Evolutionary conservation across 139 green algal genomes (phyloP).

Genomic region (Closterium sp.): DNA sequence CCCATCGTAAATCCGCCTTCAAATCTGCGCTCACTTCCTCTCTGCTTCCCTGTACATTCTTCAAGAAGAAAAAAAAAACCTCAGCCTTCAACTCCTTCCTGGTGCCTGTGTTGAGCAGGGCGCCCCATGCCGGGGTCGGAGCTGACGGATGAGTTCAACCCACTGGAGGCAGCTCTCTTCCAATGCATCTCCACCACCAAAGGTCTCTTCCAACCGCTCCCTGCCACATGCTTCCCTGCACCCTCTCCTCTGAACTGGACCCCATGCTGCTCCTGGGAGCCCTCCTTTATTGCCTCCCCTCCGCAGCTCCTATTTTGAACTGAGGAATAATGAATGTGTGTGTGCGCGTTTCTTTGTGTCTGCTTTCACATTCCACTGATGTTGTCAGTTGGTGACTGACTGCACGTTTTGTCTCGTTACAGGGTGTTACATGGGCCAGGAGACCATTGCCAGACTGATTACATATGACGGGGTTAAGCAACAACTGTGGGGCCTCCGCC

Average conservation of each 20-base stretch:
- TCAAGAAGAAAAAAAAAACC: too few species aligned
- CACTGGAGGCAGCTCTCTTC: conserved; percentile 48
- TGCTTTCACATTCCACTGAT: background rate
- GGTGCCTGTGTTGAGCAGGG: conserved; percentile 1
- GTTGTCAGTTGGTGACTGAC: too few species aligned
- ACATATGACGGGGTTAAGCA: conserved; percentile 54
- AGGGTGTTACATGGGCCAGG: conserved; percentile 55
- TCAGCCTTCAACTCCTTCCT: background rate
- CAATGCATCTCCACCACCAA: conserved; percentile 45
- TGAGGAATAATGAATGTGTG: background rate
- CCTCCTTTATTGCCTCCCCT: background rate
- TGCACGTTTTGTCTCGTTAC: background rate
- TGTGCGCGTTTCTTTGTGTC: background rate
- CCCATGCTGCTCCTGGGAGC: background rate
- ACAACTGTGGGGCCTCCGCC: conserved; percentile 44
- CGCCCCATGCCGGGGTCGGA: conserved; percentile 38
- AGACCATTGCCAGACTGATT: conserved; percentile 53
- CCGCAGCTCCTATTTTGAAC: too few species aligned
- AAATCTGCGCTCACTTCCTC: too few species aligned
- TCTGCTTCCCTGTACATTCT: too few species aligned
- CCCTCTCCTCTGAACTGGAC: too few species aligned
- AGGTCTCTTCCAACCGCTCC: conserved; percentile 1
- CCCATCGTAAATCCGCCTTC: too few species aligned
- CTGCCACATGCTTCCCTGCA: too few species aligned
- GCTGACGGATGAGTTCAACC: conserved; percentile 53